Conservation (phyloP, 2,329 filamentous ascomycete species). For the Cyphellophora attinorum region DNA sequence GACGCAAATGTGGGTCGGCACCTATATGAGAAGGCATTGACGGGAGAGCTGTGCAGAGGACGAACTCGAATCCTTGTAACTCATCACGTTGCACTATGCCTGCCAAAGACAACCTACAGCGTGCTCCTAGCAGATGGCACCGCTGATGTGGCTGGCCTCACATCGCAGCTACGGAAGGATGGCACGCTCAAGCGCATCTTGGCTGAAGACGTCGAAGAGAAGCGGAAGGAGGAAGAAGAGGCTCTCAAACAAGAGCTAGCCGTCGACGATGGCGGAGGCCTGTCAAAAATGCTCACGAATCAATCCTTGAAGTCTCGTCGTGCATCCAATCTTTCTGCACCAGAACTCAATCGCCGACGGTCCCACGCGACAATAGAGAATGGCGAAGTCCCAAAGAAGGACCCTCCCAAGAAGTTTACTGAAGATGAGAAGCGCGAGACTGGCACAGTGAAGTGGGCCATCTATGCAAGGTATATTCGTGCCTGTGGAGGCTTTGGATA, state of each 20-base stretch:
- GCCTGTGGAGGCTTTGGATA: constrained; percentile 50
- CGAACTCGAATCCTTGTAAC: constrained; percentile 72
- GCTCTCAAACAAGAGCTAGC: constrained; percentile 24
- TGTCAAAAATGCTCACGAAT: constrained; percentile 36
- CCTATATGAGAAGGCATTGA: constrained; percentile 67
- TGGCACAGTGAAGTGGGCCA: constrained; percentile 55
- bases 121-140: constrained; percentile 63
- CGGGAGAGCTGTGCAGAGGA: constrained; percentile 57
- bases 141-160: constrained; percentile 53
- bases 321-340: constrained; percentile 10
- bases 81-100: constrained; percentile 64
- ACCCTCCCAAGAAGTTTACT: constrained; percentile 57
- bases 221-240: constrained; percentile 33
- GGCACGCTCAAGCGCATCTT: constrained; percentile 35
- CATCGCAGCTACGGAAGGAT: constrained; percentile 45
- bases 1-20: constrained; percentile 74
- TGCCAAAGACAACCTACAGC: constrained; percentile 62
- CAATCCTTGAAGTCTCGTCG: constrained; percentile 14
- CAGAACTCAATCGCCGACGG: constrained; percentile 8
- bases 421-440: constrained; percentile 65
- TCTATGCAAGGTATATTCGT: constrained; percentile 60
- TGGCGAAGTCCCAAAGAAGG: constrained; percentile 30
- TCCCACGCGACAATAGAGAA: constrained; percentile 11
- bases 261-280: constrained; percentile 28
- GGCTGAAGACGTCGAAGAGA: constrained; percentile 31